These are phyloP conservation scores for Stagonosporopsis cucurbitacearum DNA, from an alignment of 2,329 filamentous ascomycete genomes.

Conservation along the genomic window DNA sequence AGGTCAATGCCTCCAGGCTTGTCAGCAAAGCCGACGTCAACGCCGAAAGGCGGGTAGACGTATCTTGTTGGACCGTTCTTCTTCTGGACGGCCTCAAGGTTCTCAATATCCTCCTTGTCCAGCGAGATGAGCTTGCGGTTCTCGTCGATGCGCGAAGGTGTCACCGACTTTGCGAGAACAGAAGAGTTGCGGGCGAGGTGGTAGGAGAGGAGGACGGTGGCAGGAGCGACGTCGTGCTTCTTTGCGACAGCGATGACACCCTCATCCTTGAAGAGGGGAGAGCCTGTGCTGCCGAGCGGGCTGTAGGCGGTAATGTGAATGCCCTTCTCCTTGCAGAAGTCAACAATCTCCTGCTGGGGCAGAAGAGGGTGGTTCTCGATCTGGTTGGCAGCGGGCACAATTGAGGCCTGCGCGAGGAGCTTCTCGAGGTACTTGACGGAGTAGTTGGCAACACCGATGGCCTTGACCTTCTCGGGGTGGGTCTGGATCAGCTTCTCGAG, in stretches of 20 bases:
- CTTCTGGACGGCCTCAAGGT: slow-evolving; percentile 55
- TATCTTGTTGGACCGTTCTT: slow-evolving; percentile 55
- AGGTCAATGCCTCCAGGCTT: slow-evolving; percentile 50
- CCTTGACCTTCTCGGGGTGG: slow-evolving; percentile 55
- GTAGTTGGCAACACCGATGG: slow-evolving; percentile 60
- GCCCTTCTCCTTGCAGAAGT: slow-evolving; percentile 70
- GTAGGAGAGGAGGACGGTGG: slow-evolving; percentile 72
- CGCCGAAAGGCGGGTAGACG: slow-evolving; percentile 58
- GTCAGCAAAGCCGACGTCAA: slow-evolving; percentile 58
- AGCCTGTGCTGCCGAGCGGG: slow-evolving; percentile 57
- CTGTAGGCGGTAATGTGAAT: slow-evolving; percentile 76
- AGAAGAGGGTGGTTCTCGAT: slow-evolving; percentile 76
- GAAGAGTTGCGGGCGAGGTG: slow-evolving; percentile 72
- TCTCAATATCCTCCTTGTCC: slow-evolving; percentile 67
- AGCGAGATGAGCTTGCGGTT: slow-evolving; percentile 72
- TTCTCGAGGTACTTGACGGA: slow-evolving; percentile 56
- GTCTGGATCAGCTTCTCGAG: slow-evolving; percentile 68
- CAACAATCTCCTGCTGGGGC: slow-evolving; percentile 74
- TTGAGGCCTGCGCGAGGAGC: slow-evolving; percentile 64
- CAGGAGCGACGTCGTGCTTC: slow-evolving; percentile 57
- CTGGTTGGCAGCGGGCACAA: slow-evolving; percentile 72
- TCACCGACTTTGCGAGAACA: slow-evolving; percentile 77
- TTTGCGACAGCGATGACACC: slow-evolving; percentile 56
- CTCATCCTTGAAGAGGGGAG: slow-evolving; percentile 57
- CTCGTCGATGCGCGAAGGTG: slow-evolving; percentile 69